Evolutionary conservation across 2,329 filamentous ascomycete genomes (phyloP), one percentile per base, ranked within the genome.

Genomic region (Phialemonium atrogriseum): DNA sequence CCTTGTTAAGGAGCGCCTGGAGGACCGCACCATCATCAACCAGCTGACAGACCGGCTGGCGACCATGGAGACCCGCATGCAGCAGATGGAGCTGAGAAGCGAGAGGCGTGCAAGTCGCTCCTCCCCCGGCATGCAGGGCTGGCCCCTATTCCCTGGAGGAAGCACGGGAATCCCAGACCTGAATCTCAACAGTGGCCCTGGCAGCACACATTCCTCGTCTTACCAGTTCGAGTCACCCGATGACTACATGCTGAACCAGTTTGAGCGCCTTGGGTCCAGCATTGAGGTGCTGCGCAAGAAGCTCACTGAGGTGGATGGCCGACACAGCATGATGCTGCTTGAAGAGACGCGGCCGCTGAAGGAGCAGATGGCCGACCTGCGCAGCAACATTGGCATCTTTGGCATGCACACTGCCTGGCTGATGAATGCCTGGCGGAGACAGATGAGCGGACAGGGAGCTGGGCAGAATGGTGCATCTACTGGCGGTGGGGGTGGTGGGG

Each of bases 271-370:
- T 41, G 70, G 76, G 44, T 64, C 48, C 49, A 70, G 60, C 51
- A 67, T 78, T 24, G 70, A 73, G 42, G 66, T 72, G 29, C 52
- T 79, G 3, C 68, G 72, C 30, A 66, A 72, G 34, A 67, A 66
- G 24, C 45, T 78, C 22, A 69, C 66, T 13, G 73, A 77, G 36
- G 60, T 76, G 30, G 73, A 78, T 45, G 69, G 68, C 4, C 66
- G 71, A 29, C 73, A 77, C 46, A 73, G 66, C 19, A 68, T 76
- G 52, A 68, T 73, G 62, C 62, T 75, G 7, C 62, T 78, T 46
- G 77, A 76, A 43, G 71, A 78, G 49, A 68, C 73, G 5, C 64
- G 75, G 45, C 72, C 69, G 7, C 67, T 79, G 38, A 72, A 74
- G 35, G 73, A 79, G 36, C 71, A 77, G 50, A 63, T 79, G n/a